A percentile compares a stretch with the other conserved stretches of the same genome.
Evolutionary conservation across 805 yeast genomes (phyloP).

Genomic region (Candida maris): DNA sequence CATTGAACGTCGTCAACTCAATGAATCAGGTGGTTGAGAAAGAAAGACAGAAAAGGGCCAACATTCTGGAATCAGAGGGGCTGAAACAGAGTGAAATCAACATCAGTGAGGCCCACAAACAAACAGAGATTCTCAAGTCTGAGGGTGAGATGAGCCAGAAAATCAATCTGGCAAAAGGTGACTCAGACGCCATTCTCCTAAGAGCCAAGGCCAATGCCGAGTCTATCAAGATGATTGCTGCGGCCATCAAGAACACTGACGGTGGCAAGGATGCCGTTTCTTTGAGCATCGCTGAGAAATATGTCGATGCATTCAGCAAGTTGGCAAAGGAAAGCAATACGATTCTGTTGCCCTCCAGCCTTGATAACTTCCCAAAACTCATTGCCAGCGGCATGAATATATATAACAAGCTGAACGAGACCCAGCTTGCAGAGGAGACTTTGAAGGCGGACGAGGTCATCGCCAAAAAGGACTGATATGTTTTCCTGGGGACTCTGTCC

Average conservation of each 20-base stretch:
- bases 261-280: conserved; percentile 75
- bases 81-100: conserved; percentile 74
- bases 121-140: conserved; percentile 66
- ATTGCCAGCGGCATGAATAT: conserved; percentile 77
- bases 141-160: conserved; percentile 63
- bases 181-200: conserved; percentile 61
- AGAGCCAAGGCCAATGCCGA: conserved; percentile 72
- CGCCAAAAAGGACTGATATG: background rate
- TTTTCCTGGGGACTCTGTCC: background rate
- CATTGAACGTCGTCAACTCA: conserved; percentile 77
- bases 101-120: conserved; percentile 79
- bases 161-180: conserved; percentile 70
- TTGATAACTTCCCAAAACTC: conserved; percentile 70
- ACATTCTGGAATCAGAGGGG: conserved; percentile 84
- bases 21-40: conserved; percentile 91
- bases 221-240: conserved; percentile 61
- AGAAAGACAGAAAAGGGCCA: conserved; percentile 83
- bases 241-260: conserved; percentile 62
- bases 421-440: conserved; percentile 34
- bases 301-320: conserved; percentile 76
- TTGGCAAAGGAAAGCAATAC: conserved; percentile 81
- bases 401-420: conserved; percentile 39
- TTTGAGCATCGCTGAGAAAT: conserved; percentile 78
- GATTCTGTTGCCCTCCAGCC: conserved; percentile 69
- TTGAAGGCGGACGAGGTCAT: conserved; percentile 8